These are phyloP conservation scores for Lachancea cidri DNA, from an alignment of 805 yeast species.

Conservation along the genomic window DNA sequence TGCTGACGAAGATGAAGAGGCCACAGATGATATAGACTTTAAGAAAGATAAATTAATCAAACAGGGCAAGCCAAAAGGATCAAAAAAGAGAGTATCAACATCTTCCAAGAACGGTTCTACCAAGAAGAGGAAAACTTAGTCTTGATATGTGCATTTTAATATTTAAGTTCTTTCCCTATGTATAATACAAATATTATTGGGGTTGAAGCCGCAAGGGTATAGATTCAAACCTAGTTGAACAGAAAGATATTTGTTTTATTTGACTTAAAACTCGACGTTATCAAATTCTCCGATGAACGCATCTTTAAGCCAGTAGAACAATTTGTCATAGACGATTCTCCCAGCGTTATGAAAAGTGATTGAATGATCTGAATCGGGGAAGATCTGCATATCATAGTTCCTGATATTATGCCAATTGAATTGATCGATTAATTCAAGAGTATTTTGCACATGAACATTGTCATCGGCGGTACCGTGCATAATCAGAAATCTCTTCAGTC, in stretches of 20 bases:
- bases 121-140: constrained; percentile 6
- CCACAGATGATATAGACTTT: constrained; percentile 29
- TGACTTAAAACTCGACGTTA: too few relatives aligned
- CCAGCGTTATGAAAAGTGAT: constrained; percentile 78
- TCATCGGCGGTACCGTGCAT: constrained; percentile 85
- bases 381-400: constrained; percentile 80
- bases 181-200: too few relatives aligned
- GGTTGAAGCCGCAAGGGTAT: too few relatives aligned
- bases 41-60: constrained; percentile 35
- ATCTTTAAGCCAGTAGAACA: constrained; percentile 60
- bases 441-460: constrained; percentile 74
- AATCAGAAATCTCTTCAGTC: constrained; percentile 53
- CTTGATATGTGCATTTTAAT: too few relatives aligned
- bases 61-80: constrained; percentile 26
- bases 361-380: constrained; percentile 90
- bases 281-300: constrained; percentile 46
- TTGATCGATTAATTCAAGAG: constrained; percentile 54
- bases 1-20: constrained; percentile 25
- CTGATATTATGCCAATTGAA: constrained; percentile 49
- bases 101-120: constrained; percentile 15
- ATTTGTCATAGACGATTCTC: constrained; percentile 62
- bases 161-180: too few relatives aligned
- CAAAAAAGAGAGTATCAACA: constrained; percentile 23
- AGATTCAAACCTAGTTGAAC: too few relatives aligned
- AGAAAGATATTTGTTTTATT: too few relatives aligned